phyloP scores from a whole-genome alignment of 495 filamentous ascomycete genomes.

The Penicillium desertorum region DNA sequence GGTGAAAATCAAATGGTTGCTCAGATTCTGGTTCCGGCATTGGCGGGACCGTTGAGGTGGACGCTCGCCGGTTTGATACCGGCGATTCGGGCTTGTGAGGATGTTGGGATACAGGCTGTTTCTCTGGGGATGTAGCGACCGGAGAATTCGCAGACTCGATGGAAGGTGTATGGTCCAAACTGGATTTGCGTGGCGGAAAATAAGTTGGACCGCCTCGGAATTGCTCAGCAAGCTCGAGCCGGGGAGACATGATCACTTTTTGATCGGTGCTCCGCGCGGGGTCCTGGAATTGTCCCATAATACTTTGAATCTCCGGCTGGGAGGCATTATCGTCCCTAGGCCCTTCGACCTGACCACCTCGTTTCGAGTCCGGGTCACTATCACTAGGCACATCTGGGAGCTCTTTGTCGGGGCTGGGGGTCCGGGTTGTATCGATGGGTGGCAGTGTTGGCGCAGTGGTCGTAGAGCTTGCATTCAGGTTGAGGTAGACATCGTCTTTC shows the following conservation, averaged over 20 bases:
- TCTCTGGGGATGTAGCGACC: conserved; percentile 19
- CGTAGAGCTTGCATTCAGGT: conserved; percentile 62
- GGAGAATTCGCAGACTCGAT: conserved; percentile 16
- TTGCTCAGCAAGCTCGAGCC: conserved; percentile 69
- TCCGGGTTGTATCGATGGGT: conserved; percentile 44
- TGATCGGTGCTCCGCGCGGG: conserved; percentile 62
- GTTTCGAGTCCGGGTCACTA: conserved; percentile 50
- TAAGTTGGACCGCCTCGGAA: conserved; percentile 60
- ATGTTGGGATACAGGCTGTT: conserved; percentile 22
- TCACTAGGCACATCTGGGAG: conserved; percentile 59
- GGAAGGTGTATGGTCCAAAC: conserved; percentile 64
- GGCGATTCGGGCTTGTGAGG: conserved; percentile 30
- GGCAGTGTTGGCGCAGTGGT: conserved; percentile 56
- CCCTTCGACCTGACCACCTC: conserved; percentile 46
- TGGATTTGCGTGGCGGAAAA: conserved; percentile 81
- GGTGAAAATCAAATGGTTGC: conserved; percentile 95
- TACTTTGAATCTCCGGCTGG: conserved; percentile 86
- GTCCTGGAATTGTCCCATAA: conserved; percentile 83
- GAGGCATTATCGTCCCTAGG: conserved; percentile 63
- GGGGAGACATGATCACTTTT: conserved; percentile 80
- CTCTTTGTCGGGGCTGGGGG: conserved; percentile 45
- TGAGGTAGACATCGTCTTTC: conserved; percentile 60
- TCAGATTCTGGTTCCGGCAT: conserved; percentile 86
- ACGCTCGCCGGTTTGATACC: conserved; percentile 48
- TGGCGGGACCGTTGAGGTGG: conserved; percentile 56